These are phyloP conservation scores for Penicillium sp. DNA, from an alignment of 2,329 filamentous ascomycete species.

Conservation along the genomic window DNA sequence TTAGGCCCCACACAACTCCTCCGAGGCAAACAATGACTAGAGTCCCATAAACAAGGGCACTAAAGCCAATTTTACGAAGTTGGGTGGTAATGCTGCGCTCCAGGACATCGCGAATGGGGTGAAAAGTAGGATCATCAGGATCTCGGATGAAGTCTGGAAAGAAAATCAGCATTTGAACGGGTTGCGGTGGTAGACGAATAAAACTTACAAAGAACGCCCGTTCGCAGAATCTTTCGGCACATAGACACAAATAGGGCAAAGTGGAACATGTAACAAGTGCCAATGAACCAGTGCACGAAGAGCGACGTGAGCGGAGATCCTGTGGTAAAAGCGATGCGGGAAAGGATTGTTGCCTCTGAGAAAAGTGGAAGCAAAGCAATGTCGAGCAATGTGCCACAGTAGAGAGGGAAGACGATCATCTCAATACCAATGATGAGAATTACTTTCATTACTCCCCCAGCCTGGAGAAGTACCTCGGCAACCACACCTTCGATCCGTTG, in stretches of 20 bases:
- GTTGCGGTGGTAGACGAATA: not conserved
- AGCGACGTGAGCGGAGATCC: conserved; percentile 83
- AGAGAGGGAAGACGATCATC: conserved; percentile 95
- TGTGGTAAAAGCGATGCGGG: conserved; percentile 74
- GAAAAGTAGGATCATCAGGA: conserved; percentile 96
- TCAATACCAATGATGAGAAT: conserved; percentile 98
- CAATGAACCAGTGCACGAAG: conserved; percentile 98
- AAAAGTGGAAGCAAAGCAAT: conserved; percentile 87
- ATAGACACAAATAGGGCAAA: conserved; percentile 98
- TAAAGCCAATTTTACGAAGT: conserved; percentile 93
- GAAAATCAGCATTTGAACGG: not conserved
- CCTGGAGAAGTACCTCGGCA: conserved; percentile 83
- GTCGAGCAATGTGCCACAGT: conserved; percentile 90
- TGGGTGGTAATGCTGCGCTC: conserved; percentile 91
- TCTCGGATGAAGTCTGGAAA: conserved; percentile 86
- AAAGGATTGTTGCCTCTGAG: conserved; percentile 72
- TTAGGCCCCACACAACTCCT: conserved; percentile 91
- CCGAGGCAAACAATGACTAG: conserved; percentile 91
- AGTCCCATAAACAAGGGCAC: conserved; percentile 90
- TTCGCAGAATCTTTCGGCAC: conserved; percentile 97
- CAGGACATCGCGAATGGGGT: conserved; percentile 93
- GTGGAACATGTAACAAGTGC: conserved; percentile 99
- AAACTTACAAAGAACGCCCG: conserved; percentile 81
- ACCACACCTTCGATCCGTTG: conserved; percentile 67
- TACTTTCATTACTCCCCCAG: conserved; percentile 95